Evolutionary conservation across 2,329 filamentous ascomycete species (phyloP).

Genomic region (Penicillium sp.): DNA sequence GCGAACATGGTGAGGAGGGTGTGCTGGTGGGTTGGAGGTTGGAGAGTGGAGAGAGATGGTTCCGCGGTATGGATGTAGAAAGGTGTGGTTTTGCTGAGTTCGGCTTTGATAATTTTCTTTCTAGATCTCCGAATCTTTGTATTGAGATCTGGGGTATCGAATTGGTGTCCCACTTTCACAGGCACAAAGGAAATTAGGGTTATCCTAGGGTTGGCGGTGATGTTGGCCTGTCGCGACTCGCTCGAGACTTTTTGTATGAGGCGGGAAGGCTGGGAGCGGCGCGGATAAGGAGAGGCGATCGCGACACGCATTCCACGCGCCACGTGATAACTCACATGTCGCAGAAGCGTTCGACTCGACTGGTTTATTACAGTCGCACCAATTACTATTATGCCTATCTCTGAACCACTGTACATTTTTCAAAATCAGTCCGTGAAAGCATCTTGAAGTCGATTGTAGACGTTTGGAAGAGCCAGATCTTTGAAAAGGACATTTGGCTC

Average conservation of each 20-base stretch:
- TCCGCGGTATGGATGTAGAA: conserved; percentile 25
- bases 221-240: not conserved
- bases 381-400: no score
- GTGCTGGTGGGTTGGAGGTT: conserved; percentile 1
- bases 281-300: conserved; percentile 9
- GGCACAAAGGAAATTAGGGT: not conserved
- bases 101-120: conserved; percentile 3
- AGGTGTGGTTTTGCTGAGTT: conserved; percentile 17
- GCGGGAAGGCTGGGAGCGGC: conserved; percentile 10
- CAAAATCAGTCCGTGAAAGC: no score
- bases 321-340: conserved; percentile 12
- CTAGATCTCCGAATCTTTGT: not conserved
- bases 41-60: conserved; percentile 7
- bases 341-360: no score
- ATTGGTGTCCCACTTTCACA: conserved; percentile 1
- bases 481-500: no score
- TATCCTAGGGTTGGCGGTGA: not conserved
- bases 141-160: not conserved
- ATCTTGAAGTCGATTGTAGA: no score
- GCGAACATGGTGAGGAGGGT: conserved; percentile 33
- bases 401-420: no score
- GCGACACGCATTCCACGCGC: conserved; percentile 16
- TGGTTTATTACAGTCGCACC: no score
- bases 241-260: conserved; percentile 13
- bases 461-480: no score